Evolutionary conservation across 2,329 filamentous ascomycete genomes (phyloP).

Genomic region (Trichoderma arundinaceum): DNA sequence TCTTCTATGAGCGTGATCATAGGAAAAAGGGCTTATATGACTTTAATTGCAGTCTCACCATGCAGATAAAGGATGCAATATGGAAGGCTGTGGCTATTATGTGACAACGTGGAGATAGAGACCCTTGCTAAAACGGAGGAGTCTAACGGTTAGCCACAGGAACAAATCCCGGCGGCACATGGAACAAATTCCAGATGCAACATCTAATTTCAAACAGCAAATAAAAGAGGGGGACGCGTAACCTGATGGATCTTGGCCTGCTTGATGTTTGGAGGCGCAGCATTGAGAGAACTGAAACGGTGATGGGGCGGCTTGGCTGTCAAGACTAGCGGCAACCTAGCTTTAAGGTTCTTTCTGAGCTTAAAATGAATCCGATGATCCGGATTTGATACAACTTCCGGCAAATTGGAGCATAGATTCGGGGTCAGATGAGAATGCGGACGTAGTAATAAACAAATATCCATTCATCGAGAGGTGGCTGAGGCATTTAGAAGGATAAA

Average conservation of each 20-base stretch:
- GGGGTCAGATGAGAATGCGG: not conserved
- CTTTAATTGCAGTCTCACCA: not conserved
- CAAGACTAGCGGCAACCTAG: not conserved
- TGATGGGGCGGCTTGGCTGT: not conserved
- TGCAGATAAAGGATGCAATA: not conserved
- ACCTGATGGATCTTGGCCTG: not conserved
- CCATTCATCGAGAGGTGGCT: not conserved
- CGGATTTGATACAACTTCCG: not conserved
- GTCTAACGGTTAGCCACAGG: not conserved
- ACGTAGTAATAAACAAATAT: not conserved
- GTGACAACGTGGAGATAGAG: not conserved
- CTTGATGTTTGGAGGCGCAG: constrained; percentile 23
- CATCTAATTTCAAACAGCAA: constrained; percentile 1
- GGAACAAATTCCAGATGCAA: not conserved
- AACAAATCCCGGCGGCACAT: not conserved
- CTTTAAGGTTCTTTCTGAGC: constrained; percentile 29
- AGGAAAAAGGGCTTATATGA: too few relatives aligned
- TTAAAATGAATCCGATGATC: constrained; percentile 8
- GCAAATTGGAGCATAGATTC: not conserved
- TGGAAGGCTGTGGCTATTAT: not conserved
- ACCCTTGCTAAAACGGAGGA: not conserved
- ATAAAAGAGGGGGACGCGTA: constrained; percentile 16
- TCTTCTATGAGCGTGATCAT: not conserved
- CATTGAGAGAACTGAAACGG: constrained; percentile 7
- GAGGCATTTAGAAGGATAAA: too few relatives aligned